Evolutionary conservation across 441 rosid genomes (phyloP).

Genomic region (Euphorbia corollata): DNA sequence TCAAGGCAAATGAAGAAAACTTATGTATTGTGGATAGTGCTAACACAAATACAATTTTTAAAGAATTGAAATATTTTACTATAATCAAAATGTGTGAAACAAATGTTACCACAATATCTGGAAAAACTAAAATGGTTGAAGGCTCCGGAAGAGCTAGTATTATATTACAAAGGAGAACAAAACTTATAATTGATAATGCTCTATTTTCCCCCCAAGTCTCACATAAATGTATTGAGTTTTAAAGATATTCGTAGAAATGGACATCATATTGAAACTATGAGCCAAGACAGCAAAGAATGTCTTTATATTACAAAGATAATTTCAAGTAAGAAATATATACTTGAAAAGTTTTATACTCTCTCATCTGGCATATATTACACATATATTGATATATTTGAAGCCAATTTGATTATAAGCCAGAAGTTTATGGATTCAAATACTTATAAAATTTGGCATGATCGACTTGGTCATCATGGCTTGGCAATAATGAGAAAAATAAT

Average conservation of each 20-base stretch:
- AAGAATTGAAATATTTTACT: background rate
- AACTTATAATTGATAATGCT: background rate
- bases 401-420: background rate
- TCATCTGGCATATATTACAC: background rate
- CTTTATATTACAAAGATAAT: background rate
- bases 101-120: background rate
- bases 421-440: no score
- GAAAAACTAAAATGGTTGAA: background rate
- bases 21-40: slow-evolving; percentile 3
- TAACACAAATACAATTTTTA: background rate
- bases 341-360: background rate
- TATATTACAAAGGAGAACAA: background rate
- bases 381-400: background rate
- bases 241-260: slow-evolving; percentile 13
- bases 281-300: background rate
- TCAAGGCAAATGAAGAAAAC: no score
- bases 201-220: background rate
- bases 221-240: slow-evolving; percentile 7
- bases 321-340: background rate
- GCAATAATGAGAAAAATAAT: slow-evolving; percentile 3
- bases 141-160: no score
- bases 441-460: background rate
- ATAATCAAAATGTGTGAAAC: background rate
- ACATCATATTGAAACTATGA: no score
- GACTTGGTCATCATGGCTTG: background rate